Evolutionary conservation across 371 early-diverging fungal species (phyloP), one percentile per base, ranked within the genome.

Genomic region (Batrachochytrium dendrobatidis): DNA sequence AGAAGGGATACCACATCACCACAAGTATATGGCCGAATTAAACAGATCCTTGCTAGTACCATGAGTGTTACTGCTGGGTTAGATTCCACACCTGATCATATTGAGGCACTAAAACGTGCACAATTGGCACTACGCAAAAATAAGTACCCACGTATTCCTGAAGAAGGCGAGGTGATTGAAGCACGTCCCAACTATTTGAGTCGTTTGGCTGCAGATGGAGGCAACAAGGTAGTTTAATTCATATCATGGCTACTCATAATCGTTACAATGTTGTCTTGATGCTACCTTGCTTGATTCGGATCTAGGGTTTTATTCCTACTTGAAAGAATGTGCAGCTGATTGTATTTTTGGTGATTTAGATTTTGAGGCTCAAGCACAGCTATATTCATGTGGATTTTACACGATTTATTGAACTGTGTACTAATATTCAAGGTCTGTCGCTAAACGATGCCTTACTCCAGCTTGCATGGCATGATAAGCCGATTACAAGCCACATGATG

Each of bases 381-480:
- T 58, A 63, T 32, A 50, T 75, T 12, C 76, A 75, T 58, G 58
- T 59, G 22, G 61, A 66, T 12, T 51, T 66, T 62, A 67, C 69
- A 4, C 62, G 76, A 0, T 71, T 75, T 48, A 33, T 71, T 8
- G 53, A 63, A 22, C 53, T 71, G 5, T 59, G 64, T n/a, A 50
- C 63, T 26, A 58, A 71, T 8, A 45, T 71, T 24, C 64, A 66
- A 34, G 76, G 76, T 6, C 61, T 73, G 28, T 24, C 67, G 3
- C 58, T 75, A 5, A 50, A 68, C 32, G 60, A 73, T 10, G 76
- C 76, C 1, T 45, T 75, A 32, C 32, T 62, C 24, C 67, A 71
- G 34, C 58, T 71, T 28, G 32, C 34, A 24, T 75, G 71, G 71
- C 51, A 56, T 30, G 45, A 61, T 18, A 63, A 68, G 45, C 64